Conservation (phyloP, 345 rosid genomes). For the Bretschneidera sinensis region DNA sequence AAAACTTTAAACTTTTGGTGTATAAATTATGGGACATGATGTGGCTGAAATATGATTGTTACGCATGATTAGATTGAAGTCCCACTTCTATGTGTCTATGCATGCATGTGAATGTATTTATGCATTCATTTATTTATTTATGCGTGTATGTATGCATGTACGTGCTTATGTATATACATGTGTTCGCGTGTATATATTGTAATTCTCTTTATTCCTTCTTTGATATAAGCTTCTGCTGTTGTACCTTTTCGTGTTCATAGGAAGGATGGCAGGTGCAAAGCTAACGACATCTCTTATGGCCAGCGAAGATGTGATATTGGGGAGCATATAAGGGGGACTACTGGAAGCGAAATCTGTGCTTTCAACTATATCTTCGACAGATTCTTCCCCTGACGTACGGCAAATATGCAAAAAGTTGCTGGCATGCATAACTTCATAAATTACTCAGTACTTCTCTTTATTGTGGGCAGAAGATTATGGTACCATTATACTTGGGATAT, state of each 20-base stretch:
- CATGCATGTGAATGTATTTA: too few relatives aligned
- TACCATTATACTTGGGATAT: too few relatives aligned
- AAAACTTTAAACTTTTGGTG: too few relatives aligned
- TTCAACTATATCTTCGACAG: constrained; percentile 42
- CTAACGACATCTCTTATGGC: constrained; percentile 82
- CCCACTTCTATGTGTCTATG: too few relatives aligned
- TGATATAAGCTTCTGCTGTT: constrained; percentile 3
- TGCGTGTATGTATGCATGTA: not conserved
- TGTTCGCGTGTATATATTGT: not conserved
- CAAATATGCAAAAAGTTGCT: constrained; percentile 56
- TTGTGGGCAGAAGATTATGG: too few relatives aligned
- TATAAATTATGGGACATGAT: too few relatives aligned
- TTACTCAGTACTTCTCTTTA: too few relatives aligned
- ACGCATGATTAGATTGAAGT: too few relatives aligned
- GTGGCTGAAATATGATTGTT: too few relatives aligned
- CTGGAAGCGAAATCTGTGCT: constrained; percentile 67
- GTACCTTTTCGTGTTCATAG: constrained; percentile 28
- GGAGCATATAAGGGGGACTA: constrained; percentile 59
- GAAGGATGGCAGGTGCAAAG: constrained; percentile 82
- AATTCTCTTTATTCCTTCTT: not conserved
- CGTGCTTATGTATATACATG: not conserved
- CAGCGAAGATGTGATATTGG: constrained; percentile 64
- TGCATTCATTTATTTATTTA: too few relatives aligned
- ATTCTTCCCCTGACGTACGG: constrained; percentile 50
- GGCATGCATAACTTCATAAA: constrained; percentile 45